phyloP scores from a whole-genome alignment of 257 asterid genomes.

The Solanum peruvianum region DNA sequence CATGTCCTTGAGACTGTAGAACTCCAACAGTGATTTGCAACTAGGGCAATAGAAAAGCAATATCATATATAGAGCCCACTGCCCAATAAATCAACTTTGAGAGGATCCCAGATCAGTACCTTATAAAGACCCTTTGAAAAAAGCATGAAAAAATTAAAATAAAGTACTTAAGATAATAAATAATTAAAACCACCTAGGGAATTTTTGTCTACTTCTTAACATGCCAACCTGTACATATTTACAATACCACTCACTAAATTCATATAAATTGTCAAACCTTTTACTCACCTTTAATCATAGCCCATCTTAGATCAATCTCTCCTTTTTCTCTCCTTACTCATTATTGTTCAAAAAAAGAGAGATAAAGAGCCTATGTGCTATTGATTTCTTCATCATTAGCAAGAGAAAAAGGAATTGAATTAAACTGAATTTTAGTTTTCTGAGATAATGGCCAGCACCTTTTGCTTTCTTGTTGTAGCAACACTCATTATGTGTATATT shows the following conservation, averaged over 20 bases:
- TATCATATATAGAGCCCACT: not conserved
- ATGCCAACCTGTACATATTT: not conserved
- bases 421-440: not conserved
- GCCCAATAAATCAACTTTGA: not conserved
- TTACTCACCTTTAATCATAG: not conserved
- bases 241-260: not conserved
- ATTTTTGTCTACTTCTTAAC: not conserved
- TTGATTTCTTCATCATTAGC: constrained; percentile 4
- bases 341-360: not conserved
- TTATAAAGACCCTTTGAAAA: not conserved
- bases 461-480: not conserved
- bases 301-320: not conserved
- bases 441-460: not conserved
- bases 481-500: not conserved
- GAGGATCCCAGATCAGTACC: constrained; percentile 1
- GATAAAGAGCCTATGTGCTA: not conserved
- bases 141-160: not conserved
- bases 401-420: not conserved
- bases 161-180: not conserved
- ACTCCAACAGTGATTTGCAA: not conserved
- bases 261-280: constrained; percentile 1
- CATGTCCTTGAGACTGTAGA: not conserved
- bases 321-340: not conserved
- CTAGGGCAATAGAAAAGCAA: not conserved
- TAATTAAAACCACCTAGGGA: not conserved